These are phyloP conservation scores for Trichoderma asperellum DNA, from an alignment of 2,329 filamentous ascomycete species.

Conservation along the genomic window DNA sequence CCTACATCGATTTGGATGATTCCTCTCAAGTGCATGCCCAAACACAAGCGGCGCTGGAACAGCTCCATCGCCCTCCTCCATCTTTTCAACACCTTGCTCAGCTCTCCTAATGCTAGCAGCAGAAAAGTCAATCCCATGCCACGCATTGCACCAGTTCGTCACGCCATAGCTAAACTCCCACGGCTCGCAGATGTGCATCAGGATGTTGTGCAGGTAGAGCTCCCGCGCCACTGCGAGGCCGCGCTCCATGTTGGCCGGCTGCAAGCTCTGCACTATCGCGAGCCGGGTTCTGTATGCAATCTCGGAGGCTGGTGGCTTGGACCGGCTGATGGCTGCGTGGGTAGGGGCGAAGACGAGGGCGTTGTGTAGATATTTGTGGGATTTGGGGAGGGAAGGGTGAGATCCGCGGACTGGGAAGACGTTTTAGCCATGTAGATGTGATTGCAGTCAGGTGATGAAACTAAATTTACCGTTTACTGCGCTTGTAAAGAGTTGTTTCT, in stretches of 20 bases:
- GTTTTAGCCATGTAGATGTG: background rate
- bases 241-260: conserved; percentile 35
- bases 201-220: background rate
- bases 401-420: conserved; percentile 28
- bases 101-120: background rate
- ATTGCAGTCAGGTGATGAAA: background rate
- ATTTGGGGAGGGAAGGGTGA: conserved; percentile 27
- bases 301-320: conserved; percentile 30
- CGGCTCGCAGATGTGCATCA: conserved; percentile 31
- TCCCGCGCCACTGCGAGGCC: conserved; percentile 27
- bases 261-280: conserved; percentile 32
- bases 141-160: conserved; percentile 33
- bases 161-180: conserved; percentile 29
- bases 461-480: conserved; percentile 11
- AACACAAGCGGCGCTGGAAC: conserved; percentile 26
- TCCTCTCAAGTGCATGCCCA: conserved; percentile 29
- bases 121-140: conserved; percentile 32
- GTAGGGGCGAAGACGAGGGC: conserved; percentile 25
- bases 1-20: conserved; percentile 27
- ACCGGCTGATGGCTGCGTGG: conserved; percentile 24
- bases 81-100: background rate
- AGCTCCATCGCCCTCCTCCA: background rate
- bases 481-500: conserved; percentile 26
- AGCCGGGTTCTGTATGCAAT: conserved; percentile 30
- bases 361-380: conserved; percentile 32